Evolutionary conservation across 1,139 yeast species (phyloP), one percentile per base, ranked within the genome.

Genomic region (Sugiyamaella castrensis): DNA sequence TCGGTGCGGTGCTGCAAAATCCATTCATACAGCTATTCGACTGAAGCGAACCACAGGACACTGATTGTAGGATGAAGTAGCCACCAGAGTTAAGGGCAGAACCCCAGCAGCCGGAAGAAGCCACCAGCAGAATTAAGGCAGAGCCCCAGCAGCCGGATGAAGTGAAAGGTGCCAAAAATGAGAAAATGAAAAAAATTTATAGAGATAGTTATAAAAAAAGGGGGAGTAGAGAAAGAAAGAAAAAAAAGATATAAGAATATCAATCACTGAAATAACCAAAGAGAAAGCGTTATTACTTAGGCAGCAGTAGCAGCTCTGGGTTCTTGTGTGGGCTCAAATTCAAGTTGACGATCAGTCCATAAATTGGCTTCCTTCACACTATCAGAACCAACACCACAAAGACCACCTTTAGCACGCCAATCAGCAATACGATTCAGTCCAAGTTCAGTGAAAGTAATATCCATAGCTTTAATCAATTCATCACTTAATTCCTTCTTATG

Each of bases 311-410:
- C 12, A 31, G 34, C 34, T n/a, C 15, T 31, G 15, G 6, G 13
- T n/a, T 30, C 15, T 15, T n/a, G 28, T 8, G 28, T 27, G 26
- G 58, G 60, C 33, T 53, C 55, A 44, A 51, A 54, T 39, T 79
- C 72, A 68, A 91, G 76, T 68, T 87, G 95, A 53, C 77, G 80
- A 51, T 83, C 85, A 44, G 96, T 87, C 98, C 98, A 92, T 60
- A 92, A 74, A 37, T 76, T 76, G 37, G 67, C 59, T 48, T 77
- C 77, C 27, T 75, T 69, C 36, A 75, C 72, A 28, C 46, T 57
- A 26, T 57, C 53, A 44, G 55, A 74, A 66, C 96, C 96, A 58
- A 89, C 95, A 52, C 96, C 96, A 64, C 95, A 84, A 59, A 84
- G 80, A 9, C 97, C 96, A 58, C 97, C 98, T 55, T 71, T 71